These are phyloP conservation scores for Rhododendron ovatum DNA, from an alignment of 148 eudicot genomes.

Conservation along the genomic window DNA sequence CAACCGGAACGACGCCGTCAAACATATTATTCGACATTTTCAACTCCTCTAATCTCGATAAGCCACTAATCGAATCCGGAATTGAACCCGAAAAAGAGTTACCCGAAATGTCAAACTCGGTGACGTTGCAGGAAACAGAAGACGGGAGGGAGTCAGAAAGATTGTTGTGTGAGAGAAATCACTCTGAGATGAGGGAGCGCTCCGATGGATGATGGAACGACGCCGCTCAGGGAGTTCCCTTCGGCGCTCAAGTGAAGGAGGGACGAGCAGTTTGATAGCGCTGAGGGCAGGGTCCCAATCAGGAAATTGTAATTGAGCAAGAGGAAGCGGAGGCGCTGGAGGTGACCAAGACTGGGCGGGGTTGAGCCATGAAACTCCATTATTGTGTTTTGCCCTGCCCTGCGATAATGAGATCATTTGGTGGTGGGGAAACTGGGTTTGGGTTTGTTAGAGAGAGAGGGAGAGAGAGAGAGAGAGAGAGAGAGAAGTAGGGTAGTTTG, in stretches of 20 bases:
- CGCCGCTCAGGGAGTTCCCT: conserved; percentile 29
- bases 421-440: too few species aligned
- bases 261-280: too few species aligned
- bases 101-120: conserved; percentile 48
- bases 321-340: conserved; percentile 42
- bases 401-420: too few species aligned
- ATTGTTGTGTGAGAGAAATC: conserved; percentile 36
- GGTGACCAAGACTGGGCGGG: conserved; percentile 42
- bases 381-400: too few species aligned
- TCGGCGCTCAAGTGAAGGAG: too few species aligned
- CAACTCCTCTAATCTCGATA: conserved; percentile 43
- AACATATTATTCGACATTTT: conserved; percentile 61
- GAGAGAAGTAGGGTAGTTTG: too few species aligned
- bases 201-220: conserved; percentile 43
- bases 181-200: conserved; percentile 43
- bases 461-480: too few species aligned
- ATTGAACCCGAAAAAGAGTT: conserved; percentile 45
- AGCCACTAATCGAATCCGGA: conserved; percentile 37
- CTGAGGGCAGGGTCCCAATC: too few species aligned
- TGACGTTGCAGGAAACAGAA: conserved; percentile 44
- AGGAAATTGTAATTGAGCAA: conserved; percentile 45
- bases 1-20: conserved; percentile 49
- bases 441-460: too few species aligned
- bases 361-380: too few species aligned
- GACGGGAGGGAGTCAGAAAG: conserved; percentile 55